Conservation (phyloP, 495 filamentous ascomycete genomes). For the Talaromyces stipitatus region DNA sequence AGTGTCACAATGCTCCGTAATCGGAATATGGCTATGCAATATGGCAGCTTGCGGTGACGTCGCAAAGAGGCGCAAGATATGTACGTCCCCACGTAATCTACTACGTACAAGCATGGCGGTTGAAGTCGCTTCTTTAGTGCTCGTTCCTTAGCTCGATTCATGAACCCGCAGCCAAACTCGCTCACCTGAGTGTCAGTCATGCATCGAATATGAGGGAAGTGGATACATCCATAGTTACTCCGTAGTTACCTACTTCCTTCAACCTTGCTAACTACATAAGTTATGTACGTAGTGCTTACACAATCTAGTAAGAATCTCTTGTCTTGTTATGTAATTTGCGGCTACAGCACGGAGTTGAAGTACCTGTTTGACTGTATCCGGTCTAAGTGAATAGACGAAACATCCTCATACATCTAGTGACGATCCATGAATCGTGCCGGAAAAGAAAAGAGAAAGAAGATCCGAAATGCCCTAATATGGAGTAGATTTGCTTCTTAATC, state of each 20-base stretch:
- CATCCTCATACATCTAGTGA: background rate
- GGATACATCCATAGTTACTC: background rate
- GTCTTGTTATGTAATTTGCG: background rate
- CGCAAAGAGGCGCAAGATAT: background rate
- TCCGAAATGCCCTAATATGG: background rate
- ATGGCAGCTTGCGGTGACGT: background rate
- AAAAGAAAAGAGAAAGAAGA: background rate
- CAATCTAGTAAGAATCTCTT: background rate
- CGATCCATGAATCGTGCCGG: background rate
- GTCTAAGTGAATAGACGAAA: background rate
- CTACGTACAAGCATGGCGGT: background rate
- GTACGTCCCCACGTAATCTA: background rate
- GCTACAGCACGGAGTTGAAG: background rate
- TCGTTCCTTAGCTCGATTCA: background rate
- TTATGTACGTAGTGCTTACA: too few relatives aligned
- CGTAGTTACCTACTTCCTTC: background rate
- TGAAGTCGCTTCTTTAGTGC: background rate
- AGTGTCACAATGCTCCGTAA: background rate
- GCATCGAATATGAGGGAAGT: background rate
- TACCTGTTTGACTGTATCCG: background rate
- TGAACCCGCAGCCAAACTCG: background rate
- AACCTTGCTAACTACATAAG: too few relatives aligned
- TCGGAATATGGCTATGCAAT: background rate
- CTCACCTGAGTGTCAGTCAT: constrained; percentile 4
- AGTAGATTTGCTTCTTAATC: background rate